Conservation (phyloP, 139 green algal genomes). For the Nannochloris sp. region DNA sequence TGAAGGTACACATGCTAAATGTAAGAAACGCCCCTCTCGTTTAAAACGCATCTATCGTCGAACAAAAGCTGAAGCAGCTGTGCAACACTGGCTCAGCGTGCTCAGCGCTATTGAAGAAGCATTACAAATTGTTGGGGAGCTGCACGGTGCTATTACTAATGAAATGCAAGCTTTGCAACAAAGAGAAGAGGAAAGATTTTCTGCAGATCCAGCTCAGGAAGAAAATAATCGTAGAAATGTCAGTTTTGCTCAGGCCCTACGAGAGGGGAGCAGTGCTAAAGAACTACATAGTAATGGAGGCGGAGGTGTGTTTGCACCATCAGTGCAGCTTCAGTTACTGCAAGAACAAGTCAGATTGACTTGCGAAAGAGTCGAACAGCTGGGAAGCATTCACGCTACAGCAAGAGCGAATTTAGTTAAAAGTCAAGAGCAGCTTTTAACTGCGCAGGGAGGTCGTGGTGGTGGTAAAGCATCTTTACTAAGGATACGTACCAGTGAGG, state of each 20-base stretch:
- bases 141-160: not conserved
- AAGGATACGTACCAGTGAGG: slow-evolving; percentile 3
- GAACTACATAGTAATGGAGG: not conserved
- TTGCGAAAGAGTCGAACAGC: not conserved
- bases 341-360: slow-evolving; percentile 1
- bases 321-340: slow-evolving; percentile 15
- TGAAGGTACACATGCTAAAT: not conserved
- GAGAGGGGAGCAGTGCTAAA: no score
- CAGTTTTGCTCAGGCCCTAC: no score
- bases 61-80: slow-evolving; percentile 2
- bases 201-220: no score
- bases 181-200: no score
- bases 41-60: slow-evolving; percentile 15
- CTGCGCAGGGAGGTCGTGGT: not conserved
- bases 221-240: no score
- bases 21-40: slow-evolving; percentile 6
- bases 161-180: not conserved
- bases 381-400: not conserved
- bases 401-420: not conserved
- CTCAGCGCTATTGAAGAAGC: not conserved
- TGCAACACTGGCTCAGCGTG: slow-evolving; percentile 4
- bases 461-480: not conserved
- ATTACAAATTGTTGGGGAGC: slow-evolving; percentile 11
- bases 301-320: not conserved
- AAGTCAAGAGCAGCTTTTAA: not conserved